A percentile compares a stretch with the other conserved stretches of the same genome.
phyloP scores from a whole-genome alignment of 805 yeast species.

The Tetrapisispora pingtungensis region DNA sequence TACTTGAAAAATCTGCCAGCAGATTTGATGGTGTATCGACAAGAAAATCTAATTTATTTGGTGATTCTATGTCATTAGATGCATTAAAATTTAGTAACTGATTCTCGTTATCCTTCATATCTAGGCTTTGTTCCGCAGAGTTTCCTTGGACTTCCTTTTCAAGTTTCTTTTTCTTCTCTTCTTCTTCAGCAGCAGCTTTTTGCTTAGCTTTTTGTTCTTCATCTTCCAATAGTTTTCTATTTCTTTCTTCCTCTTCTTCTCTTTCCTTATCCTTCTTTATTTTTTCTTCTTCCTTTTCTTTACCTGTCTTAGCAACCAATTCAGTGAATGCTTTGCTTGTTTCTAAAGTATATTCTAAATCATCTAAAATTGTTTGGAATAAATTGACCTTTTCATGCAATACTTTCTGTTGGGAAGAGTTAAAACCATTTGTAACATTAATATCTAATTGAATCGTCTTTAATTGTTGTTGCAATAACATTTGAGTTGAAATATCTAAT shows the following conservation, averaged over 20 bases:
- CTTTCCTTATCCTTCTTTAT: slow-evolving; percentile 23
- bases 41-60: slow-evolving; percentile 9
- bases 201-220: slow-evolving; percentile 3
- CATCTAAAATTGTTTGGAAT: slow-evolving; percentile 26
- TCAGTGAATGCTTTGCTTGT: slow-evolving; percentile 24
- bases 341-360: slow-evolving; percentile 21
- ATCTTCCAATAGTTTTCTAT: slow-evolving; percentile 8
- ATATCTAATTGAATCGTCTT: slow-evolving; percentile 26
- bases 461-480: slow-evolving; percentile 28
- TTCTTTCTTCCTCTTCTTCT: slow-evolving; percentile 21
- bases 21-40: slow-evolving; percentile 10
- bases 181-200: slow-evolving; percentile 6
- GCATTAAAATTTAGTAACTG: slow-evolving; percentile 1
- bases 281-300: slow-evolving; percentile 19
- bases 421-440: slow-evolving; percentile 19
- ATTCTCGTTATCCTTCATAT: slow-evolving; percentile 6
- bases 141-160: slow-evolving; percentile 8
- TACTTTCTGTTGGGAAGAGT: slow-evolving; percentile 17
- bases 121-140: slow-evolving; percentile 6
- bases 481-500: slow-evolving; percentile 26
- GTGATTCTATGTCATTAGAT: slow-evolving; percentile 4
- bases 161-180: slow-evolving; percentile 5
- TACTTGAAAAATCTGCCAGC: slow-evolving; percentile 5
- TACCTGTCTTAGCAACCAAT: slow-evolving; percentile 18
- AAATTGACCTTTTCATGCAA: slow-evolving; percentile 20